These are phyloP conservation scores for Choiromyces venosus DNA, from an alignment of 495 filamentous ascomycete species.

Conservation along the genomic window DNA sequence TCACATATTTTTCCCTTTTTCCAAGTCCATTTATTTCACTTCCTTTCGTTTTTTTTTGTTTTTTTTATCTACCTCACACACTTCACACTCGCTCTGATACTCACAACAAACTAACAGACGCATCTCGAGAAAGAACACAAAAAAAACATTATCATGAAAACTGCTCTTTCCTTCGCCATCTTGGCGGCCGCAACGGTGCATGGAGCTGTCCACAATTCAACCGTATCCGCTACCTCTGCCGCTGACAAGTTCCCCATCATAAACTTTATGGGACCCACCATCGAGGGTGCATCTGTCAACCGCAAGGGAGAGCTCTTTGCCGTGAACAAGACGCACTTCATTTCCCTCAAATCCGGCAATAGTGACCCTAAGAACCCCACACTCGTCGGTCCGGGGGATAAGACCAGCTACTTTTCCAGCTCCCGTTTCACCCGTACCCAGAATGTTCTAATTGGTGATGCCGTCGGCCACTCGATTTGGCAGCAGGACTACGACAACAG, in stretches of 20 bases:
- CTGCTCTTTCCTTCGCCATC: slow-evolving; percentile 4
- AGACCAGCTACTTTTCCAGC: slow-evolving; percentile 8
- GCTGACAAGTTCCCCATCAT: slow-evolving; percentile 14
- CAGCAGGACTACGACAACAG: slow-evolving; percentile 2
- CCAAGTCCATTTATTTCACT: not conserved
- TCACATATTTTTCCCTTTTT: not conserved
- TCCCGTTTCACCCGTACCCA: slow-evolving; percentile 17
- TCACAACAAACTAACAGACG: not conserved
- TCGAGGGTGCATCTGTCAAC: slow-evolving; percentile 25
- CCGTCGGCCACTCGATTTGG: slow-evolving; percentile 11
- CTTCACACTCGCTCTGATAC: not conserved
- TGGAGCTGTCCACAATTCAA: not conserved
- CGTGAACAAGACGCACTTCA: slow-evolving; percentile 20
- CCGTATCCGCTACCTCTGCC: not conserved
- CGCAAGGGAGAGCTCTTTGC: slow-evolving; percentile 19
- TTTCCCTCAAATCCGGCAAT: slow-evolving; percentile 12
- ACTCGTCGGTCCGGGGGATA: not conserved
- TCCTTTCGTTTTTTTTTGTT: not conserved
- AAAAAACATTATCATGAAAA: slow-evolving; percentile 9
- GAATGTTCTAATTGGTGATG: slow-evolving; percentile 17
- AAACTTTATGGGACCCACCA: not conserved
- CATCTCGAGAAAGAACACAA: too few species aligned
- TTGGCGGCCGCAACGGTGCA: slow-evolving; percentile 9
- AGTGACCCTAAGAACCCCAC: slow-evolving; percentile 2
- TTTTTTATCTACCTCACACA: not conserved